Base-by-base conservation (phyloP, 225 moss, liverwort and hornwort genomes). In the Pseudoscleropodium purum region DNA sequence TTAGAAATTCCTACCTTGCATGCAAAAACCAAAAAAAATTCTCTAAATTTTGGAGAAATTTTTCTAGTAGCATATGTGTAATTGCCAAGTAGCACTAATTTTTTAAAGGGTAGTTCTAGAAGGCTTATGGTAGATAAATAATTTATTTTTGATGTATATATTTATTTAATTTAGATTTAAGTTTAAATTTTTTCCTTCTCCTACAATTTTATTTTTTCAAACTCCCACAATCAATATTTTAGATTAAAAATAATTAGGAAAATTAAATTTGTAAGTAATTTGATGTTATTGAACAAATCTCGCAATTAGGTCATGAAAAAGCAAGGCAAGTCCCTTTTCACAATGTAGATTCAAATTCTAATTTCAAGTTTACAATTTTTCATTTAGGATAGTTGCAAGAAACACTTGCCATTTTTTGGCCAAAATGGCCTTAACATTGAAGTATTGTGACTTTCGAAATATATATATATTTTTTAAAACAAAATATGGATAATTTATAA, bases 121-220 rank as follows among this genome's bases (percentile, higher is more conserved):
- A 9, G 43, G 16, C 15, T 0, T 9, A 12, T 15, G 3, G 15
- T 29, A 74, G 17, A 74, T 74, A 6, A 29, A 45, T 74, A 7
- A 17, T 74, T 74, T 43, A 2, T 3, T 17, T 45, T 73, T 8
- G 3, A 73, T 16, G 6, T 43, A 43, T 1, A 73, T 15, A 16
- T 45, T 6, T 26, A 73, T 2, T 6, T 29, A 27, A 29, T 17
- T 43, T 0, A 45, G 1, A 73, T 17, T 26, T 5, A 9, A 15
- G 8, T 15, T 41, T 1, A 6, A 74, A 45, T 27, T 0, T 1
- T 5, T 6, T 74, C 45, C 2, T 30, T 45, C 2, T 74, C 15
- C 0, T 74, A 6, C 10, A 3, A 10, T 10, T 45, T 30, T 18
- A 45, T 29, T 9, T 74, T 60, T 74, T 45, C 3, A 45, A 45